These are phyloP conservation scores for Fusarium avenaceum DNA, from an alignment of 2,329 filamentous ascomycete genomes.

Conservation along the genomic window DNA sequence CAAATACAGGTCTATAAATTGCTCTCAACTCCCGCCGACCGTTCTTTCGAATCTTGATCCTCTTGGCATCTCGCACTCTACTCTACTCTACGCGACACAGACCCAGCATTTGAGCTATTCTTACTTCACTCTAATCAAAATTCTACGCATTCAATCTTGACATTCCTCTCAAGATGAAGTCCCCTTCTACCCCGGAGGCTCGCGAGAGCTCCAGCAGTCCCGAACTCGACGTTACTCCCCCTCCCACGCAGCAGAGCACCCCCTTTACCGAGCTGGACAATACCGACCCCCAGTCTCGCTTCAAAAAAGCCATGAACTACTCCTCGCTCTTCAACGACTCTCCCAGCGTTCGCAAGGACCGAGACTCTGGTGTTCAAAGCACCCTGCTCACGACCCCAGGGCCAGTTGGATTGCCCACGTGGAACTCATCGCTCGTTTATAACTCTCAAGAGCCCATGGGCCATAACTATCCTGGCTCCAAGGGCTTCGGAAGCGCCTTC, in stretches of 20 bases:
- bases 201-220: conserved; percentile 33
- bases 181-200: conserved; percentile 21
- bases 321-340: conserved; percentile 3
- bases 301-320: conserved; percentile 3
- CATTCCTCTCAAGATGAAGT: conserved; percentile 9
- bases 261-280: conserved; percentile 34
- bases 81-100: background rate
- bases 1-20: conserved; percentile 29
- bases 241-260: conserved; percentile 20
- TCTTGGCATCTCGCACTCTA: conserved; percentile 12
- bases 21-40: background rate
- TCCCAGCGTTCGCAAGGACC: conserved; percentile 2
- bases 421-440: background rate
- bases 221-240: conserved; percentile 14
- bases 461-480: background rate
- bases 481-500: background rate
- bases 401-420: background rate
- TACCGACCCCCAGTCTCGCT: conserved; percentile 1
- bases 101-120: conserved; percentile 4
- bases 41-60: conserved; percentile 27
- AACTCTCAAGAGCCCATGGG: background rate
- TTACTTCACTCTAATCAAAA: background rate
- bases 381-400: conserved; percentile 5
- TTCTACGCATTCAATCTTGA: conserved; percentile 8
- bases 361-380: background rate